These are phyloP conservation scores for Stagonosporopsis rhizophila DNA, from an alignment of 2,329 filamentous ascomycete genomes.

Conservation along the genomic window DNA sequence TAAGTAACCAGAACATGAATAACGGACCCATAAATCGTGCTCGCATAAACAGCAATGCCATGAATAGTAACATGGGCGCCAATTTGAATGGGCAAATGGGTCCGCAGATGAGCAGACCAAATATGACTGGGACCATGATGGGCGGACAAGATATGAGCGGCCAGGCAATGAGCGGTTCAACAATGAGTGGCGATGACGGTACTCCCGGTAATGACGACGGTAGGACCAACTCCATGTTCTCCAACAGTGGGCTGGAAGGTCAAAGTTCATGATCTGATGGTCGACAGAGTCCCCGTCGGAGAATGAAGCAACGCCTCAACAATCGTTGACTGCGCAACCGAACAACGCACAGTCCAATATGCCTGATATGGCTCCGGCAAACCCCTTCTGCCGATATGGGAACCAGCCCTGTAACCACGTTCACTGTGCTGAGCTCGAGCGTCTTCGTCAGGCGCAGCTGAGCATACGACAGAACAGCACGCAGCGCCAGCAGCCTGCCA, in stretches of 20 bases:
- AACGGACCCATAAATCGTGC: constrained; percentile 21
- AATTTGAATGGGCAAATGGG: constrained; percentile 19
- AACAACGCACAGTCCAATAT: neutral
- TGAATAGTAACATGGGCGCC: constrained; percentile 24
- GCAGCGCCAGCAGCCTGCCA: neutral
- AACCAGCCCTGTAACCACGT: constrained; percentile 16
- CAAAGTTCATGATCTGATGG: constrained; percentile 25
- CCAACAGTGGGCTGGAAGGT: constrained; percentile 28
- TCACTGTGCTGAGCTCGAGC: constrained; percentile 17
- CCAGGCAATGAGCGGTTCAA: constrained; percentile 11
- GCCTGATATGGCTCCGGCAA: constrained; percentile 2
- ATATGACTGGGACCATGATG: constrained; percentile 7
- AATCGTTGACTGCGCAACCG: neutral
- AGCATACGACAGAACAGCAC: constrained; percentile 6
- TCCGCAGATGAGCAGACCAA: constrained; percentile 5
- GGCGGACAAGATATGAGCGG: constrained; percentile 23
- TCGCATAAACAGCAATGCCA: constrained; percentile 19
- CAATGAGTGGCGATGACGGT: constrained; percentile 24
- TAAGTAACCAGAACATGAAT: constrained; percentile 17
- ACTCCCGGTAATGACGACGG: constrained; percentile 31
- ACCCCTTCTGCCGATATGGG: constrained; percentile 8
- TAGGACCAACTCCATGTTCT: constrained; percentile 28
- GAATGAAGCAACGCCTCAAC: constrained; percentile 6
- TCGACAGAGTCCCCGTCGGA: constrained; percentile 15
- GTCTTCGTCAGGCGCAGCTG: constrained; percentile 8